Conservation (phyloP, 441 rosid species). For the Gossypium davidsonii region DNA sequence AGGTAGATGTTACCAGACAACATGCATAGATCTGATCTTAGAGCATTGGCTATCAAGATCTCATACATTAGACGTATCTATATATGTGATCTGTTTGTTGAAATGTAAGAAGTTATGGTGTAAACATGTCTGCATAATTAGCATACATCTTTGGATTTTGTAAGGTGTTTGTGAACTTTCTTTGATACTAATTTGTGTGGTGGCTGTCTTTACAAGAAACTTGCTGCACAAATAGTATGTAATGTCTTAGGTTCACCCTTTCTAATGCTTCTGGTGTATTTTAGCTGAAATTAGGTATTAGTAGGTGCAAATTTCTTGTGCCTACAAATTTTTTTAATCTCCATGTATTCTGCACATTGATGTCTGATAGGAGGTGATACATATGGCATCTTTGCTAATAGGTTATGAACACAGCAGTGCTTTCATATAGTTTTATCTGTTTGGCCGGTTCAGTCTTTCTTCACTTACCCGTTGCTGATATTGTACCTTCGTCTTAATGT, state of each 20-base stretch:
- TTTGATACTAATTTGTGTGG: neutral
- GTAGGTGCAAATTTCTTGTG: neutral
- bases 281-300: neutral
- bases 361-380: neutral
- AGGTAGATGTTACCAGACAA: neutral
- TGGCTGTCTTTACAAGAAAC: neutral
- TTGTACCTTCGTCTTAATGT: conserved; percentile 22
- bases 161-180: conserved; percentile 1
- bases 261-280: neutral
- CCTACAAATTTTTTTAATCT: neutral
- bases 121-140: neutral
- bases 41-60: neutral
- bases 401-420: no score
- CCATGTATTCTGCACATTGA: neutral
- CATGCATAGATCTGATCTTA: neutral
- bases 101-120: neutral
- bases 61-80: neutral
- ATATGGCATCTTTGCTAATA: neutral
- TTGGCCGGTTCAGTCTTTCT: neutral
- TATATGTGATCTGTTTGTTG: neutral
- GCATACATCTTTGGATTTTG: neutral
- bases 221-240: neutral
- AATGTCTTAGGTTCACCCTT: neutral
- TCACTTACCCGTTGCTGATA: conserved; percentile 12
- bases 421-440: neutral